Evolutionary conservation across 176 grass and related monocot genomes (phyloP).

Genomic region (Elymus sibiricus): DNA sequence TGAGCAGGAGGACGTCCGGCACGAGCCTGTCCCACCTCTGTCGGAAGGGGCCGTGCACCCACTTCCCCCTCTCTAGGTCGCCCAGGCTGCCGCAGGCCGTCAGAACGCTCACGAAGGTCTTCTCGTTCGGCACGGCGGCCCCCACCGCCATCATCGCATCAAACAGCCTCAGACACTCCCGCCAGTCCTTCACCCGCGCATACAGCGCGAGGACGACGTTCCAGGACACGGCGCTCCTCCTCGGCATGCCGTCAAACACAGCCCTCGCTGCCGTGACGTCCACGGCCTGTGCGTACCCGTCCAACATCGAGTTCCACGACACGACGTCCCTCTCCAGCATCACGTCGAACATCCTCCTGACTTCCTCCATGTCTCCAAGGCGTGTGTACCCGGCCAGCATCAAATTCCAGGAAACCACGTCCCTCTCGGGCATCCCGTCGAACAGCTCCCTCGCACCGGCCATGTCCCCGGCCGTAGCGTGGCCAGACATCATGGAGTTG

Average conservation of each 20-base stretch:
- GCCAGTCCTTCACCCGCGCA: constrained; percentile 47
- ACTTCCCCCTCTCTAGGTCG: constrained; percentile 46
- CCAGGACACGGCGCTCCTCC: constrained; percentile 45
- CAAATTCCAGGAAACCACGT: constrained; percentile 49
- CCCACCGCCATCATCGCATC: constrained; percentile 39
- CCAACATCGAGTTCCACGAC: constrained; percentile 63
- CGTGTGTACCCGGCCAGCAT: constrained; percentile 44
- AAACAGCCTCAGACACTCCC: constrained; percentile 51
- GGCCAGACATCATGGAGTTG: constrained; percentile 54
- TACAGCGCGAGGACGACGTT: constrained; percentile 54
- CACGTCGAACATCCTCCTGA: constrained; percentile 33
- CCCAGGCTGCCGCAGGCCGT: constrained; percentile 54
- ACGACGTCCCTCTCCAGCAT: constrained; percentile 53
- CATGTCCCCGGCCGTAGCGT: constrained; percentile 38
- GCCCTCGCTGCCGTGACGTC: neutral
- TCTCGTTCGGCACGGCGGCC: constrained; percentile 29
- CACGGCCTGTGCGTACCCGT: constrained; percentile 35
- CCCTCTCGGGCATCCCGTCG: constrained; percentile 34
- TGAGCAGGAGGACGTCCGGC: constrained; percentile 53
- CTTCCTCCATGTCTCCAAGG: constrained; percentile 12
- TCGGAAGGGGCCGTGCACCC: constrained; percentile 39
- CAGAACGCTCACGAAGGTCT: constrained; percentile 58
- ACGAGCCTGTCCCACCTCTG: constrained; percentile 27
- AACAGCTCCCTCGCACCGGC: constrained; percentile 31
- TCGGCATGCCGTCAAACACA: constrained; percentile 50